Evolutionary conservation across 1,284 basidiomycete species (phyloP).

Genomic region (Microbotryum violaceum): DNA sequence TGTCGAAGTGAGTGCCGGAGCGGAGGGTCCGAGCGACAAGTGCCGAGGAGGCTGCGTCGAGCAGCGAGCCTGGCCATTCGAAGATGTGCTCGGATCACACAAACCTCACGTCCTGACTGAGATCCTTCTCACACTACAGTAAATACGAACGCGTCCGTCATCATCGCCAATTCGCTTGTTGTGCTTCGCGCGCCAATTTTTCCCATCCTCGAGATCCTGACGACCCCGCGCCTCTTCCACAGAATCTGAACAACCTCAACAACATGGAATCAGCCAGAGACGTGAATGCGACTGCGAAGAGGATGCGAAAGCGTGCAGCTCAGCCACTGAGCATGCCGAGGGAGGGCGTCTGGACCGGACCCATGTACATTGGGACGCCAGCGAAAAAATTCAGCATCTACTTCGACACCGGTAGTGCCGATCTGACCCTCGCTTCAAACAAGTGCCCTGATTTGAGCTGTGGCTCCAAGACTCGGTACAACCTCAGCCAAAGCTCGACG

Average conservation of each 20-base stretch:
- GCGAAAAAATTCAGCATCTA: slow-evolving; percentile 39
- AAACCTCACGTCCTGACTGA: not conserved
- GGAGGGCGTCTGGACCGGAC: slow-evolving; percentile 18
- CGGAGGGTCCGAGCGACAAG: too few species aligned
- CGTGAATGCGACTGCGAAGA: not conserved
- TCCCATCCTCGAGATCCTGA: not conserved
- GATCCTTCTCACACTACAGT: slow-evolving; percentile 3
- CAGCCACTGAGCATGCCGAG: not conserved
- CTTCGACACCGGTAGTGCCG: slow-evolving; percentile 42
- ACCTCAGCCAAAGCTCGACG: slow-evolving; percentile 3
- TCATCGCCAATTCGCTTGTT: not conserved
- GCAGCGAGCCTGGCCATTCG: too few species aligned
- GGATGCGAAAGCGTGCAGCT: not conserved
- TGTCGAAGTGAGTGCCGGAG: slow-evolving; percentile 3
- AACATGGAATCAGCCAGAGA: not conserved
- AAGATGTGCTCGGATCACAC: not conserved
- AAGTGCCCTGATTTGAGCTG: slow-evolving; percentile 11
- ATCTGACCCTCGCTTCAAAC: slow-evolving; percentile 39
- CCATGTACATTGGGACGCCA: slow-evolving; percentile 32
- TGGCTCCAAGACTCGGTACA: slow-evolving; percentile 21
- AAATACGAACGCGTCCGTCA: slow-evolving; percentile 18
- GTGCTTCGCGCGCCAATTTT: not conserved
- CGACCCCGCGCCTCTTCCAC: not conserved
- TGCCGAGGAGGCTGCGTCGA: too few species aligned
- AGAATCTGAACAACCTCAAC: not conserved